These are phyloP conservation scores for Sungouiella blattae DNA, from an alignment of 805 yeast species.

Conservation along the genomic window DNA sequence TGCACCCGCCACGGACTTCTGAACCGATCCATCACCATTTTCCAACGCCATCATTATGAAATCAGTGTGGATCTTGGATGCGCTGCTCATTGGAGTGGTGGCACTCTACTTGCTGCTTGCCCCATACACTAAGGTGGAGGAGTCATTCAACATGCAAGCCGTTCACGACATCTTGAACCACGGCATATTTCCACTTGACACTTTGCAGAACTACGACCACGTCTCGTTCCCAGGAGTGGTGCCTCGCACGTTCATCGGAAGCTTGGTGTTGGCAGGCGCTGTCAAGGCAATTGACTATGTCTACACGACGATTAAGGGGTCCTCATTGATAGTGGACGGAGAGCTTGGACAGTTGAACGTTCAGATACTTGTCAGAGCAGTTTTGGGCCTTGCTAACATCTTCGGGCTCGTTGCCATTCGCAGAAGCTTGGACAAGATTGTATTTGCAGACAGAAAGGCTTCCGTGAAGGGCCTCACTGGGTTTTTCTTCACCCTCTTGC, in stretches of 20 bases:
- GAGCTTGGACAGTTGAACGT: slow-evolving; percentile 40
- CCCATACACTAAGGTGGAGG: slow-evolving; percentile 91
- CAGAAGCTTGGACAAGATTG: slow-evolving; percentile 23
- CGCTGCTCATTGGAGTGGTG: slow-evolving; percentile 43
- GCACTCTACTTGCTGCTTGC: slow-evolving; percentile 51
- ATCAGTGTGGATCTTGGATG: slow-evolving; percentile 12
- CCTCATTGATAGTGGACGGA: slow-evolving; percentile 8
- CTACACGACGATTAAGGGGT: slow-evolving; percentile 10
- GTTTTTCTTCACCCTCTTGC: slow-evolving; percentile 58
- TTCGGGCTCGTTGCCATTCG: slow-evolving; percentile 50
- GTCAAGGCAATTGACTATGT: slow-evolving; percentile 33
- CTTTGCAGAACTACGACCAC: slow-evolving; percentile 63
- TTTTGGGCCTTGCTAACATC: slow-evolving; percentile 63
- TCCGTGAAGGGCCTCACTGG: slow-evolving; percentile 29
- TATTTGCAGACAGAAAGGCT: slow-evolving; percentile 17
- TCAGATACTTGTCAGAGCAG: slow-evolving; percentile 54
- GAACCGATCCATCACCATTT: no score
- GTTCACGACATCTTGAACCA: slow-evolving; percentile 71
- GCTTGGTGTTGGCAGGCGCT: slow-evolving; percentile 49
- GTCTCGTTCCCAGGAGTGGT: slow-evolving; percentile 80
- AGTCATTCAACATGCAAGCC: slow-evolving; percentile 88
- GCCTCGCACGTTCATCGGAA: slow-evolving; percentile 80
- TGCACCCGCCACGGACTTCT: no score
- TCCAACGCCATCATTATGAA: slow-evolving; percentile 5
- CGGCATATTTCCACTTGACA: slow-evolving; percentile 43